phyloP scores from a whole-genome alignment of 1,139 yeast genomes.

The Blastobotrys apis region DNA sequence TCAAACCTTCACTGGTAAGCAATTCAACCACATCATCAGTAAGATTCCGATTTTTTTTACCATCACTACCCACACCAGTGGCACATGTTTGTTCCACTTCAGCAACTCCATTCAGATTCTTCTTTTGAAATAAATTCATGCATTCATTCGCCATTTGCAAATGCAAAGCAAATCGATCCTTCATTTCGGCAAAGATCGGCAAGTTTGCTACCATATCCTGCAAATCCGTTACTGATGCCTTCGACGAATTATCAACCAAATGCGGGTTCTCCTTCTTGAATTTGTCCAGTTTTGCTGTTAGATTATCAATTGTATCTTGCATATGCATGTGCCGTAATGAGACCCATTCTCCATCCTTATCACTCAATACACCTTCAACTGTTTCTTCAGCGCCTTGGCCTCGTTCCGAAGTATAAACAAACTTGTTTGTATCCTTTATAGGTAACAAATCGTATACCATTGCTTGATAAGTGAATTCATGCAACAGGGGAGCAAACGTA shows the following conservation, averaged over 20 bases:
- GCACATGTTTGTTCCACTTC: slow-evolving; percentile 60
- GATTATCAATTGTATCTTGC: slow-evolving; percentile 64
- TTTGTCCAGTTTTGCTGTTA: slow-evolving; percentile 59
- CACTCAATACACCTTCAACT: slow-evolving; percentile 49
- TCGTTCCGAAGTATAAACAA: slow-evolving; percentile 57
- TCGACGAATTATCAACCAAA: slow-evolving; percentile 32
- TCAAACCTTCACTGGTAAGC: slow-evolving; percentile 45
- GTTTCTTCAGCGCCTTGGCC: slow-evolving; percentile 54
- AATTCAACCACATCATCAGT: slow-evolving; percentile 63
- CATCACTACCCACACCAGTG: slow-evolving; percentile 68
- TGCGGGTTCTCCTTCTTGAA: slow-evolving; percentile 68
- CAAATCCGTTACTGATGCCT: slow-evolving; percentile 37
- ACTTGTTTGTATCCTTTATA: slow-evolving; percentile 48
- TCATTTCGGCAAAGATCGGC: slow-evolving; percentile 40
- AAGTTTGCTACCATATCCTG: slow-evolving; percentile 41
- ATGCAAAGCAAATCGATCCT: slow-evolving; percentile 38
- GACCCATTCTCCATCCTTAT: slow-evolving; percentile 72
- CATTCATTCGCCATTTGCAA: slow-evolving; percentile 40
- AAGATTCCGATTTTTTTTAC: slow-evolving; percentile 57
- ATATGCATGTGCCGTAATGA: slow-evolving; percentile 72
- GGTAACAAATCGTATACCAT: slow-evolving; percentile 71
- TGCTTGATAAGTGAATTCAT: slow-evolving; percentile 92
- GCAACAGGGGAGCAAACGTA: slow-evolving; percentile 76
- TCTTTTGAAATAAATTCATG: slow-evolving; percentile 35
- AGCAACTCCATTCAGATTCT: slow-evolving; percentile 33